These are phyloP conservation scores for Aspergillus pseudonomiae DNA, from an alignment of 2,329 filamentous ascomycete genomes.

Conservation along the genomic window DNA sequence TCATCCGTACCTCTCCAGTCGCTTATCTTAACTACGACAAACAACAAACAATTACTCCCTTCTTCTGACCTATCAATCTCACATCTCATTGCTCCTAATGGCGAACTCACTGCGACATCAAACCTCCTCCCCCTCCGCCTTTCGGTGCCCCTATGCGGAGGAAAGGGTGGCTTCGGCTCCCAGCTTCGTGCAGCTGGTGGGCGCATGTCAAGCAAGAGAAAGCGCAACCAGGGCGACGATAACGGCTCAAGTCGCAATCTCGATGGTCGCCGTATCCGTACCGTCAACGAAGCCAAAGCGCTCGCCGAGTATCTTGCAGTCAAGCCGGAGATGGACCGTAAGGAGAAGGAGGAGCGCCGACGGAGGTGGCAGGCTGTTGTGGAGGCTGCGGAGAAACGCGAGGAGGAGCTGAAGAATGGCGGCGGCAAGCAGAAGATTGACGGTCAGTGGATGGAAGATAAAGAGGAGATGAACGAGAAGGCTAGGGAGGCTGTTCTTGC, in stretches of 20 bases:
- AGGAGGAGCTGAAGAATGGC: slow-evolving; percentile 81
- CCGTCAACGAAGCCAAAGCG: slow-evolving; percentile 92
- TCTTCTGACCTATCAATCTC: slow-evolving; percentile 59
- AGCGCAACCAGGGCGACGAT: slow-evolving; percentile 77
- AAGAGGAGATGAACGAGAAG: slow-evolving; percentile 84
- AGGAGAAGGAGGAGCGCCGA: slow-evolving; percentile 83
- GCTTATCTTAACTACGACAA: slow-evolving; percentile 78
- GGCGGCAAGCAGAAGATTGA: slow-evolving; percentile 69
- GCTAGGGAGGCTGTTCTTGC: slow-evolving; percentile 76
- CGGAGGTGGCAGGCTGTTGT: slow-evolving; percentile 86
- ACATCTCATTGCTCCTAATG: slow-evolving; percentile 56
- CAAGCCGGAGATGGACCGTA: slow-evolving; percentile 95
- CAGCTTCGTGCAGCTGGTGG: slow-evolving; percentile 95
- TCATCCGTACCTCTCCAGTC: slow-evolving; percentile 59
- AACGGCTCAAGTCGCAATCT: slow-evolving; percentile 92
- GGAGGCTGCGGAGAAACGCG: slow-evolving; percentile 76
- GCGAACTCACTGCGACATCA: slow-evolving; percentile 50
- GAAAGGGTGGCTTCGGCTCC: slow-evolving; percentile 96
- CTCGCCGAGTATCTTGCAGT: slow-evolving; percentile 92
- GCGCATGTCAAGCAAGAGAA: slow-evolving; percentile 96
- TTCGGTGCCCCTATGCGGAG: slow-evolving; percentile 77
- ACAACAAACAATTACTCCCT: slow-evolving; percentile 69
- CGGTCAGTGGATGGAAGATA: slow-evolving; percentile 92
- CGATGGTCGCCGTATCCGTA: slow-evolving; percentile 85
- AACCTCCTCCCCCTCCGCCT: slow-evolving; percentile 82